Evolutionary conservation across 2,329 filamentous ascomycete species (phyloP), one percentile per base, ranked within the genome.

Genomic region (Cercospora sp.): DNA sequence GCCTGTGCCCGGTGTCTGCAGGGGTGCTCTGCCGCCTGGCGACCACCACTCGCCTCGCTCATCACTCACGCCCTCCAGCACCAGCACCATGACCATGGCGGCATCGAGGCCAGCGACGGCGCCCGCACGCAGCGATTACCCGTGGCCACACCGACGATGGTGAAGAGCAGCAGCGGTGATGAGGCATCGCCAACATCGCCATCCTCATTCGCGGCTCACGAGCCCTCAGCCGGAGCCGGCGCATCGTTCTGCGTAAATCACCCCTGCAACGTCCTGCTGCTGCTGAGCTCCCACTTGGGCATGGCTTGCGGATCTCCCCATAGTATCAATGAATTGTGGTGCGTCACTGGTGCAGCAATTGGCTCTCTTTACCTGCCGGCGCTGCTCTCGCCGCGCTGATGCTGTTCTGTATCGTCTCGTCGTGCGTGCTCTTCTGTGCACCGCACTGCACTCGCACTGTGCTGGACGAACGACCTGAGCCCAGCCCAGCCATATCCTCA

Each of bases 321-420:
- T 68, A 68, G 68, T 70, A 26, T 28, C 31, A 26, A 61, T 39
- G 18, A 30, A 39, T 42, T 42, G n/a, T 64, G 62, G 33, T 71
- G 67, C 67, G 64, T 67, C 68, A 68, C 67, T 66, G 69, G 48
- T 65, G 60, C 61, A 33, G 23, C 36, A 31, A 30, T n/a, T n/a
- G 53, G 20, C 53, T 33, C 53, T 58, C 53, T 58, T 58, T 13
- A 9, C 53, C 53, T 58, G 26, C 69, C 23, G 61, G 20, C 57
- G 51, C 55, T 64, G 42, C 26, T 60, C 28, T 18, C 36, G 42
- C 51, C 60, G 36, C 30, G 45, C 48, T 45, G 48, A 53, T 51
- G 66, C 48, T 45, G 45, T 45, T 13, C 18, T 23, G 61, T 36
- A 23, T 48, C 42, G 28, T 33, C 53, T 57, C 53, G 20, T 9